Evolutionary conservation across 768 basidiomycete genomes (phyloP).

Genomic region (Tylopilus plumbeoviolaceoides): DNA sequence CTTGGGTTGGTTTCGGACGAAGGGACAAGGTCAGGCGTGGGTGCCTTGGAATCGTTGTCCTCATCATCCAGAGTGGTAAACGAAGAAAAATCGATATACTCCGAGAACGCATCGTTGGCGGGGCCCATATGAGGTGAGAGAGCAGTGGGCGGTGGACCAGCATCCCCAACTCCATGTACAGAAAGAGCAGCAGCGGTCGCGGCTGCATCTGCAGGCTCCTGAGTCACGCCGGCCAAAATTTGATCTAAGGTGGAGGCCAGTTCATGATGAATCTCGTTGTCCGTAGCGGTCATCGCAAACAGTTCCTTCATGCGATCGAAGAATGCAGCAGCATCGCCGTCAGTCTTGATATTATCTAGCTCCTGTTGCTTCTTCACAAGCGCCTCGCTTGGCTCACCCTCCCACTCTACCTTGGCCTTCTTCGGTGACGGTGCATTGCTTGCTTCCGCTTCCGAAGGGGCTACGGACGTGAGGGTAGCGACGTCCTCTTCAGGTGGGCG

Average conservation of each 20-base stretch:
- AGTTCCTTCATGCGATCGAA: slow-evolving; percentile 62
- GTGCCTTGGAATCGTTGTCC: slow-evolving; percentile 61
- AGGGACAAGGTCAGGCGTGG: slow-evolving; percentile 68
- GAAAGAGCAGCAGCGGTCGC: slow-evolving; percentile 29
- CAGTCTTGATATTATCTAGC: slow-evolving; percentile 50
- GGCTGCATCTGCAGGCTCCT: slow-evolving; percentile 35
- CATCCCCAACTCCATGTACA: slow-evolving; percentile 24
- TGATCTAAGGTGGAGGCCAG: slow-evolving; percentile 60
- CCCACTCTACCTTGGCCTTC: slow-evolving; percentile 69
- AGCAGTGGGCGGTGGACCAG: slow-evolving; percentile 30
- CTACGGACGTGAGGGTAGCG: slow-evolving; percentile 24
- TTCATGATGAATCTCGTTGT: slow-evolving; percentile 38
- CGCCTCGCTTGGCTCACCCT: slow-evolving; percentile 52
- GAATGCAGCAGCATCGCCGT: slow-evolving; percentile 62
- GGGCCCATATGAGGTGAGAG: slow-evolving; percentile 35
- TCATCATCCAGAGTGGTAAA: slow-evolving; percentile 52
- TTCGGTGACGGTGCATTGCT: slow-evolving; percentile 66
- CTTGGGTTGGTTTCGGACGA: slow-evolving; percentile 74
- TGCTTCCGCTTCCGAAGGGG: slow-evolving; percentile 29
- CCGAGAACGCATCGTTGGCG: slow-evolving; percentile 37
- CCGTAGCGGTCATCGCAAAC: slow-evolving; percentile 45
- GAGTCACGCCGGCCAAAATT: slow-evolving; percentile 56
- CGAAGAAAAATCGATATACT: slow-evolving; percentile 67
- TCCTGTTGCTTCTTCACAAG: slow-evolving; percentile 39
- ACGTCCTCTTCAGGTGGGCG: slow-evolving; percentile 34